A percentile compares a stretch with the other conserved stretches of the same genome.
Conservation (phyloP, 2,329 filamentous ascomycete species). For the Didymosphaeria variabile region DNA sequence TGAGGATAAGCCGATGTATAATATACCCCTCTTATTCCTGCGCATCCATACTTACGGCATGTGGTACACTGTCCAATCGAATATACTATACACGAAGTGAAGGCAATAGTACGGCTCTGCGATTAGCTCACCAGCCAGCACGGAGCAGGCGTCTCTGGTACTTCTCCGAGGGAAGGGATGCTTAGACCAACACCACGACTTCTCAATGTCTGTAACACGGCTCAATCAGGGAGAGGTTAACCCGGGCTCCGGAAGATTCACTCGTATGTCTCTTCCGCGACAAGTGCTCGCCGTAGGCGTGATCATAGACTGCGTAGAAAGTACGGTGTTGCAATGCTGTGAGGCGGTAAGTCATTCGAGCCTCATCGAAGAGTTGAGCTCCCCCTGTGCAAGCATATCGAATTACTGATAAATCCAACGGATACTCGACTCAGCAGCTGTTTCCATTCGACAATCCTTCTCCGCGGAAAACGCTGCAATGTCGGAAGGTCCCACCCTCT, state of each 20-base stretch:
- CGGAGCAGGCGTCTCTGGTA: background rate
- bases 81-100: background rate
- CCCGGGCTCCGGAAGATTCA: too few relatives aligned
- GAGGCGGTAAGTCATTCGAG: too few relatives aligned
- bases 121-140: background rate
- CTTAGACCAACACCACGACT: conserved; percentile 8
- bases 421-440: background rate
- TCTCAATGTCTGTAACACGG: background rate
- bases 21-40: background rate
- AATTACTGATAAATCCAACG: too few relatives aligned
- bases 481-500: background rate
- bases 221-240: background rate
- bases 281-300: too few relatives aligned
- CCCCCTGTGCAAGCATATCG: too few relatives aligned
- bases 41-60: background rate
- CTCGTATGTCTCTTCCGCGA: too few relatives aligned
- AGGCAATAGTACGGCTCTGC: background rate
- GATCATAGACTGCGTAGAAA: too few relatives aligned
- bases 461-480: background rate
- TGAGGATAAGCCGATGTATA: background rate
- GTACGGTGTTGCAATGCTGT: too few relatives aligned
- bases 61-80: background rate
- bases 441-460: background rate
- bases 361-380: too few relatives aligned
- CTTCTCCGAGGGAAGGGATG: conserved; percentile 11